Evolutionary conservation across 495 filamentous ascomycete species (phyloP), one percentile per base, ranked within the genome.

Genomic region (Xylaria grammica): DNA sequence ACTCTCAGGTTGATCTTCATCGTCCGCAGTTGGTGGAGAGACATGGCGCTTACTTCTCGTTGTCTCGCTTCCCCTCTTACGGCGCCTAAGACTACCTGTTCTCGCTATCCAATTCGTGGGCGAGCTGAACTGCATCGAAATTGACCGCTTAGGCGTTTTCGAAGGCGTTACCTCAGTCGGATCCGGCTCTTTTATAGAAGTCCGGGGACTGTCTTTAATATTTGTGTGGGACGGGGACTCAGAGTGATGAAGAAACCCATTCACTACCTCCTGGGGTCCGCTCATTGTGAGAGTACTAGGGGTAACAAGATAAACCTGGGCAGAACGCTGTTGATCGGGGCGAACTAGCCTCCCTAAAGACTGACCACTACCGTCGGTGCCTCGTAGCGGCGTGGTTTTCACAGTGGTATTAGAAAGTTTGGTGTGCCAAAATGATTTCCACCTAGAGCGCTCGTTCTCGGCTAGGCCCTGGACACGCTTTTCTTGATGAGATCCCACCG

Each of bases 101-200:
- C 75, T 79, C 11, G 81, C 65, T 53, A 84, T 79, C 84, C 82
- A 85, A 34, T 69, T 80, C 45, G 72, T 72, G 8, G 81, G 78
- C 8, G 82, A 81, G 65, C 75, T 78, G 62, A 85, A 84, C 63
- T 84, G 82, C 78, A 83, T 81, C 40, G 84, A 86, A 32, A 84
- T 73, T 58, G 84, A 83, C 38, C 76, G 76, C 46, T 78, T 73
- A 19, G 81, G 74, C 45, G 68, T 75, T 60, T 77, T 78, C 17
- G 80, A 79, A 4, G 77, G 74, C 10, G 77, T 72, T 40, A 60
- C 59, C 30, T 73, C 71, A 13, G 71, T 54, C 0, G 72, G 70
- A 29, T 54, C 53, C 2, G 62, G 64, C 5, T 70, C 67, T 15
- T 71, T 63, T 26, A 67, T 62, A n/a, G 69, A 70, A 24, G 52